Evolutionary conservation across 2,329 filamentous ascomycete species (phyloP).

Genomic region (Penicillium italicum): DNA sequence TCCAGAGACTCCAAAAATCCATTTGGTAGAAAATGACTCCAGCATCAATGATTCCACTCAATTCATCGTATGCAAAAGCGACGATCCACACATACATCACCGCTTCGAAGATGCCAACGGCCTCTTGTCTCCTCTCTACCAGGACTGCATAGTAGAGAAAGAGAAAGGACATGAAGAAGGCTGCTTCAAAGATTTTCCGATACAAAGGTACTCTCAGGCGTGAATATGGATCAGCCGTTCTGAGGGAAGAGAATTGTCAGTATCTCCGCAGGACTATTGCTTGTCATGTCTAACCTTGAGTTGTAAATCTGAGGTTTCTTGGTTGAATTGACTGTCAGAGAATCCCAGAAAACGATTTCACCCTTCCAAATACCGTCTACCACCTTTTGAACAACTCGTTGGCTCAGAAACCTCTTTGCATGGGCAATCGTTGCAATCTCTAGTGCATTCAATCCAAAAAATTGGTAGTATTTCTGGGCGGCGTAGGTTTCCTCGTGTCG

Average conservation of each 20-base stretch:
- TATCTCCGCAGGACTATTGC: conserved; percentile 21
- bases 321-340: conserved; percentile 65
- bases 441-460: conserved; percentile 76
- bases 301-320: conserved; percentile 79
- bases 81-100: conserved; percentile 81
- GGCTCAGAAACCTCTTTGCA: conserved; percentile 80
- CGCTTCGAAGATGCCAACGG: conserved; percentile 66
- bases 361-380: conserved; percentile 82
- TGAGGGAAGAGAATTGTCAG: conserved; percentile 16
- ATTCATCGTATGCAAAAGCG: conserved; percentile 82
- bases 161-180: conserved; percentile 75
- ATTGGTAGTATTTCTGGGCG: conserved; percentile 63
- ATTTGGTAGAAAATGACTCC: conserved; percentile 81
- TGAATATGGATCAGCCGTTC: conserved; percentile 67
- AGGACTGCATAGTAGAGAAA: conserved; percentile 83
- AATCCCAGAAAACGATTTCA: conserved; percentile 83
- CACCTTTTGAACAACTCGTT: conserved; percentile 75
- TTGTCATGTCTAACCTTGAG: conserved; percentile 37
- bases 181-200: conserved; percentile 76
- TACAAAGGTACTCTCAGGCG: conserved; percentile 77
- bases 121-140: conserved; percentile 64
- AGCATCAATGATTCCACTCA: conserved; percentile 80
- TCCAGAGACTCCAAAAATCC: conserved; percentile 77
- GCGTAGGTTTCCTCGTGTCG: conserved; percentile 49
- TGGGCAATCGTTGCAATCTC: conserved; percentile 79